Base-by-base conservation (phyloP, 441 rosid genomes). In the Populus trichocarpa region DNA sequence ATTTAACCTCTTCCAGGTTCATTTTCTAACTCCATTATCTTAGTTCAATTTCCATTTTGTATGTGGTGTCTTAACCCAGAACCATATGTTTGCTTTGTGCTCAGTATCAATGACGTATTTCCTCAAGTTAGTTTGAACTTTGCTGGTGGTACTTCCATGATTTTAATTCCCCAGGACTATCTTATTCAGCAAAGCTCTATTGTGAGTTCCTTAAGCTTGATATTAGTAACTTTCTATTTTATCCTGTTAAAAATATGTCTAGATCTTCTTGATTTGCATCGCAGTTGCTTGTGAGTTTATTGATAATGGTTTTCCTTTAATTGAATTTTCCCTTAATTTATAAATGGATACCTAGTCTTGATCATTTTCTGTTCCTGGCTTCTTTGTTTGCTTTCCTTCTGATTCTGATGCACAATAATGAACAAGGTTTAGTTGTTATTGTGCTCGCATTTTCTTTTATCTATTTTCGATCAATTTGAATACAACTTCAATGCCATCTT, bases 101-200 rank as follows among this genome's bases (percentile, higher is more conserved):
- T 79, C 92, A 94, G 98, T 74, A 86, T 89, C 6, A 74, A 80
- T 36, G 88, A 85, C 61, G 70, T 87, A 83, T 96, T 96, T 86
- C 99, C 98, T 83, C 91, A 85, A 85, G 92, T 96, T 83, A 89
- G 90, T 83, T 88, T 96, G 63, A 89, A 93, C 90, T 94, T 94
- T 78, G 96, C 91, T 75, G 96, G 94, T 12, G 90, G 93, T 40
- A 91, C 98, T 71, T 86, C 96, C 63, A 79, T 96, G 90, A 82
- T 89, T 76, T 88, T 96, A 50, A 80, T 81, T 77, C 95, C 99
- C 35, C 92, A 85, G 77, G 96, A 92, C 84, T 96, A 96, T 87
- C 94, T 96, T 66, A 78, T 96, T 32, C 94, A 88, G 78, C 93
- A 90, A 82, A 90, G 83, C 84, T 80, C 88, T 66, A 75, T 89